A percentile compares a stretch with the other conserved stretches of the same genome.
Evolutionary conservation across 1,284 basidiomycete genomes (phyloP).

Genomic region (Phylloboletellus chloephorus): DNA sequence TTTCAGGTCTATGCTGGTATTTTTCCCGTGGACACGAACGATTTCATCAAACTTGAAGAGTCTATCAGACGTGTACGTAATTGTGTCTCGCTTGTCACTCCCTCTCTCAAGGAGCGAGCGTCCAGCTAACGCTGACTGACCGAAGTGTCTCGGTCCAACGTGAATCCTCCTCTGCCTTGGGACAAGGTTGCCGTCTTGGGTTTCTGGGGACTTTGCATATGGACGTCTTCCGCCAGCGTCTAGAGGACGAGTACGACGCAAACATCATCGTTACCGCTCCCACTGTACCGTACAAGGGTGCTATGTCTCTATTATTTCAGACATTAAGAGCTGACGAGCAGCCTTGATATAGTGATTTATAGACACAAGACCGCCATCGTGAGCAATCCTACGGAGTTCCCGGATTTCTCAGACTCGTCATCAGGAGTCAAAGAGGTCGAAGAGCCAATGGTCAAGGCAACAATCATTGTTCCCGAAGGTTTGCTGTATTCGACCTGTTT

Average conservation of each 20-base stretch:
- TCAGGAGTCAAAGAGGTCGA: slow-evolving; percentile 68
- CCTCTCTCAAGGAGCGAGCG: slow-evolving; percentile 14
- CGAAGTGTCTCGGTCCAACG: slow-evolving; percentile 88
- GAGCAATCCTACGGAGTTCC: slow-evolving; percentile 92
- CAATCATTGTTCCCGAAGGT: slow-evolving; percentile 90
- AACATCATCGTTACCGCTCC: slow-evolving; percentile 89
- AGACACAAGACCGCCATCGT: slow-evolving; percentile 64
- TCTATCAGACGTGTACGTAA: slow-evolving; percentile 79
- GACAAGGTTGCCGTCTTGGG: slow-evolving; percentile 92
- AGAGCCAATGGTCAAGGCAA: slow-evolving; percentile 87
- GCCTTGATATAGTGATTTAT: slow-evolving; percentile 63
- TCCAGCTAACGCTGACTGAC: slow-evolving; percentile 79
- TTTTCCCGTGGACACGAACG: slow-evolving; percentile 88
- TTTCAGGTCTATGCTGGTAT: slow-evolving; percentile 88
- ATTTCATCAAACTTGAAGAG: slow-evolving; percentile 94
- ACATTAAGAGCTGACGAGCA: slow-evolving; percentile 7
- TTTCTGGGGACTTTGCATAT: slow-evolving; percentile 96
- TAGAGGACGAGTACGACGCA: slow-evolving; percentile 95
- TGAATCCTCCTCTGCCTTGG: slow-evolving; percentile 91
- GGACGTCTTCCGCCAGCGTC: slow-evolving; percentile 93
- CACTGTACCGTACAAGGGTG: slow-evolving; percentile 88
- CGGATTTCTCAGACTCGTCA: slow-evolving; percentile 66
- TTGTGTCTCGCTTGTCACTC: slow-evolving; percentile 2
- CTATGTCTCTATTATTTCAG: slow-evolving; percentile 17
- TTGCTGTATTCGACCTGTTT: slow-evolving; percentile 15